Percentiles rank a stretch among this genome's conserved stretches.
Conservation (phyloP, 2,329 filamentous ascomycete species). For the Sarocladiaceae sp. region DNA sequence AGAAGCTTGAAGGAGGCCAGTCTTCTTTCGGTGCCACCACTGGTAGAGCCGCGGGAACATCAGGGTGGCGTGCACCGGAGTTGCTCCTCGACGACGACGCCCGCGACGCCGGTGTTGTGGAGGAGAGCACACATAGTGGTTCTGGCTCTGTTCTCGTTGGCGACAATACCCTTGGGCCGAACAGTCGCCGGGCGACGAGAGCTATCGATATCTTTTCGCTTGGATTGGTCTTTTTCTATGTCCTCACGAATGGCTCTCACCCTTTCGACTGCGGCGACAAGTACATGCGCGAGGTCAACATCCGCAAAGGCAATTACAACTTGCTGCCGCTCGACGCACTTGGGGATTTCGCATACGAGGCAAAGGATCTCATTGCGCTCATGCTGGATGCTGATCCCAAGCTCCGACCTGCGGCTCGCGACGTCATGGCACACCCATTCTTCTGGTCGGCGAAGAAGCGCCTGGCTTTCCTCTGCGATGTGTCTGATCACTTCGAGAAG, state of each 20-base stretch:
- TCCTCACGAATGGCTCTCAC: constrained; percentile 86
- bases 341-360: constrained; percentile 79
- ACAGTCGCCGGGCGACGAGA: constrained; percentile 74
- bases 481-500: constrained; percentile 93
- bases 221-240: constrained; percentile 97
- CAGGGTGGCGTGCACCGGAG: constrained; percentile 94
- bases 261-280: constrained; percentile 92
- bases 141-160: constrained; percentile 52
- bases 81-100: constrained; percentile 75
- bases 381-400: constrained; percentile 61
- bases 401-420: constrained; percentile 61
- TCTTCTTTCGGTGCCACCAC: constrained; percentile 94
- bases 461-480: constrained; percentile 87
- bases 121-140: constrained; percentile 51
- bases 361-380: constrained; percentile 74
- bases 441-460: constrained; percentile 92
- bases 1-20: constrained; percentile 90
- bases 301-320: constrained; percentile 79
- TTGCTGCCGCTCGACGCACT: constrained; percentile 65
- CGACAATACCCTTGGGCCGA: constrained; percentile 48
- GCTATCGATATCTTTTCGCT: constrained; percentile 97
- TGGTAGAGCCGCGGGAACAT: constrained; percentile 85
- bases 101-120: constrained; percentile 40
- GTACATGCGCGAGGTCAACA: constrained; percentile 95
- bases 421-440: constrained; percentile 89